These are phyloP conservation scores for Vitellaria paradoxa DNA, from an alignment of 179 eudicot genomes.

Conservation along the genomic window DNA sequence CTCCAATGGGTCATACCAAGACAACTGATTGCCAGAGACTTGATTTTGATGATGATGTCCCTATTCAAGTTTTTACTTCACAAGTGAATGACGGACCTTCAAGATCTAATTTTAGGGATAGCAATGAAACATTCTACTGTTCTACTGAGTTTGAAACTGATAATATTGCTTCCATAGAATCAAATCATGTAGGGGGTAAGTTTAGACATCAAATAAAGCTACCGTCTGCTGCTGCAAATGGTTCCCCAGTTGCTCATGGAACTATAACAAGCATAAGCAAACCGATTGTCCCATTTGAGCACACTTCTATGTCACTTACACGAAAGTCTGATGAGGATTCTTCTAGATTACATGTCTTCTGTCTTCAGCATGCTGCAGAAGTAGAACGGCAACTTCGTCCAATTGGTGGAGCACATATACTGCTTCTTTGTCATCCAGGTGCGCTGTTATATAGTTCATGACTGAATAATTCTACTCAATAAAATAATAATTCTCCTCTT, in stretches of 20 bases:
- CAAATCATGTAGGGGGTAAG: slow-evolving; percentile 20
- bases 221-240: slow-evolving; percentile 10
- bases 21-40: slow-evolving; percentile 27
- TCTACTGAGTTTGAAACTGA: slow-evolving; percentile 38
- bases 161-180: slow-evolving; percentile 29
- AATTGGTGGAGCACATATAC: slow-evolving; percentile 77
- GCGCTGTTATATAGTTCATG: slow-evolving; percentile 11
- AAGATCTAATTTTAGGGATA: slow-evolving; percentile 32
- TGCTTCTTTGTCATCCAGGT: slow-evolving; percentile 99
- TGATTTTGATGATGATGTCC: slow-evolving; percentile 38
- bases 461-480: neutral
- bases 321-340: slow-evolving; percentile 72
- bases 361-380: slow-evolving; percentile 94
- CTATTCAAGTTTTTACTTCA: slow-evolving; percentile 22
- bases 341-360: slow-evolving; percentile 85
- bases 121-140: slow-evolving; percentile 32
- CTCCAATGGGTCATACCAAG: slow-evolving; percentile 28
- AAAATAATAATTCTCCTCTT: neutral
- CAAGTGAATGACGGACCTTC: slow-evolving; percentile 25
- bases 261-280: slow-evolving; percentile 20
- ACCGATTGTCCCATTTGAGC: slow-evolving; percentile 24
- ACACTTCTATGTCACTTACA: slow-evolving; percentile 30
- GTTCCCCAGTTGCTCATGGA: slow-evolving; percentile 26
- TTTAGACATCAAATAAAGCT: slow-evolving; percentile 22
- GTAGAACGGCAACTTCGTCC: slow-evolving; percentile 66